Percentiles rank a stretch among this genome's conserved stretches.
phyloP scores from a whole-genome alignment of 768 basidiomycete species.

The Butyriboletus loyo region DNA sequence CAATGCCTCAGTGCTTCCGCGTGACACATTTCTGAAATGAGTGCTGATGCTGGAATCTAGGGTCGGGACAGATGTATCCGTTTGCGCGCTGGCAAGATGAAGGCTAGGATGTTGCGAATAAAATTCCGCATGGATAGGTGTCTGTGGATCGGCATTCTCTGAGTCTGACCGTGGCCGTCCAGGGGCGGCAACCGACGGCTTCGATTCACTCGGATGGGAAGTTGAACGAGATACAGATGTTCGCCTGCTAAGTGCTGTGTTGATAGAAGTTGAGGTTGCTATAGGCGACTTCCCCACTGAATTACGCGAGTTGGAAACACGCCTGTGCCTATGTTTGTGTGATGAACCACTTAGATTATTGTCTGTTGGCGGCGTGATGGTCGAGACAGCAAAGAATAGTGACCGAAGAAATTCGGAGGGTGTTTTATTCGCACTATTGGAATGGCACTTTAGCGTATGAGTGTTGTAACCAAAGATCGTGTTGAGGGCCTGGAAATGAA shows the following conservation, averaged over 20 bases:
- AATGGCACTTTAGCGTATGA: conserved; percentile 54
- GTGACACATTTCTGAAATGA: conserved; percentile 13
- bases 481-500: conserved; percentile 48
- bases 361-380: conserved; percentile 15
- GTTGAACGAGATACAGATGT: conserved; percentile 24
- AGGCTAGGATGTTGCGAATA: conserved; percentile 8
- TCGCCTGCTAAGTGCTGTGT: conserved; percentile 25
- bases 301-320: conserved; percentile 21
- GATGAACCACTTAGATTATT: conserved; percentile 2
- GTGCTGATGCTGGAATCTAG: conserved; percentile 6
- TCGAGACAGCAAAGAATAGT: conserved; percentile 34
- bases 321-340: conserved; percentile 19
- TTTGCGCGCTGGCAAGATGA: conserved; percentile 8
- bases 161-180: conserved; percentile 14
- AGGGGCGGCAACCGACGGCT: conserved; percentile 13
- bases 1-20: conserved; percentile 18
- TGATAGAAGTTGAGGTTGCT: conserved; percentile 14
- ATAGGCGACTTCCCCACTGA: conserved; percentile 15
- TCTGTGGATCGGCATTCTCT: conserved; percentile 8
- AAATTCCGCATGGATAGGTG: neutral
- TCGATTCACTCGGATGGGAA: conserved; percentile 18
- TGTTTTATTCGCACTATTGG: conserved; percentile 12
- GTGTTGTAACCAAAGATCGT: conserved; percentile 57
- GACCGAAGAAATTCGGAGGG: conserved; percentile 34
- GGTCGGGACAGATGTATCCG: conserved; percentile 16